These are phyloP conservation scores for Whalleya microplaca DNA, from an alignment of 2,329 filamentous ascomycete species.

Conservation along the genomic window DNA sequence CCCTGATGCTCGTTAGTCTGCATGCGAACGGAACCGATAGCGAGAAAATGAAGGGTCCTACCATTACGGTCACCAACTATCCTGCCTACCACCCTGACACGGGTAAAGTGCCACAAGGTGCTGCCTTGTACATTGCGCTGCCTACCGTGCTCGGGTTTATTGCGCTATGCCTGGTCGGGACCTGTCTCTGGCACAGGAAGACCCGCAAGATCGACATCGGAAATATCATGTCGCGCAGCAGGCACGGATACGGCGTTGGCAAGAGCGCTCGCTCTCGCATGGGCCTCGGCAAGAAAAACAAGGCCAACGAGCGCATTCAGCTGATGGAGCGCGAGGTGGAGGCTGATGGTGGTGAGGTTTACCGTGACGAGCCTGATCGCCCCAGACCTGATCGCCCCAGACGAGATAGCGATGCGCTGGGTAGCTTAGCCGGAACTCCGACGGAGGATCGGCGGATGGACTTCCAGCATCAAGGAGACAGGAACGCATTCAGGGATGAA, in stretches of 20 bases:
- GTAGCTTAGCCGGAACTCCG: slow-evolving; percentile 53
- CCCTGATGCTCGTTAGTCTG: slow-evolving; percentile 48
- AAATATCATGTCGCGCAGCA: slow-evolving; percentile 53
- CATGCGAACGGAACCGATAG: slow-evolving; percentile 35
- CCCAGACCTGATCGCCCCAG: slow-evolving; percentile 38
- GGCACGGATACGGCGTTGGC: slow-evolving; percentile 50
- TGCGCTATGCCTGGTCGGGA: slow-evolving; percentile 53
- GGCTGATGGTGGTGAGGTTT: slow-evolving; percentile 37
- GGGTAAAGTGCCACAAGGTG: slow-evolving; percentile 40
- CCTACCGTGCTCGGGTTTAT: slow-evolving; percentile 54
- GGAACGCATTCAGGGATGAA: slow-evolving; percentile 55
- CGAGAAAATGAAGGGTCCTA: slow-evolving; percentile 44
- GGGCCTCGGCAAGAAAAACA: slow-evolving; percentile 40
- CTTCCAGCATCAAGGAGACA: slow-evolving; percentile 34
- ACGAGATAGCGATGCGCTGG: slow-evolving; percentile 53
- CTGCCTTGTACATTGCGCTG: slow-evolving; percentile 56
- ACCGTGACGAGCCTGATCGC: slow-evolving; percentile 41
- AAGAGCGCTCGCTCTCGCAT: slow-evolving; percentile 39
- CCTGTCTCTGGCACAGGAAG: slow-evolving; percentile 60
- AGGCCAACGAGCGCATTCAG: slow-evolving; percentile 46
- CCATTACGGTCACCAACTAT: slow-evolving; percentile 45
- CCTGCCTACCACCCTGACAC: slow-evolving; percentile 36
- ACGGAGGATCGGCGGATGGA: slow-evolving; percentile 47
- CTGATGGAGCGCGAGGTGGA: slow-evolving; percentile 45
- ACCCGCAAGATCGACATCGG: slow-evolving; percentile 54